Conservation (phyloP, 495 filamentous ascomycete species). For the Physcia stellaris region DNA sequence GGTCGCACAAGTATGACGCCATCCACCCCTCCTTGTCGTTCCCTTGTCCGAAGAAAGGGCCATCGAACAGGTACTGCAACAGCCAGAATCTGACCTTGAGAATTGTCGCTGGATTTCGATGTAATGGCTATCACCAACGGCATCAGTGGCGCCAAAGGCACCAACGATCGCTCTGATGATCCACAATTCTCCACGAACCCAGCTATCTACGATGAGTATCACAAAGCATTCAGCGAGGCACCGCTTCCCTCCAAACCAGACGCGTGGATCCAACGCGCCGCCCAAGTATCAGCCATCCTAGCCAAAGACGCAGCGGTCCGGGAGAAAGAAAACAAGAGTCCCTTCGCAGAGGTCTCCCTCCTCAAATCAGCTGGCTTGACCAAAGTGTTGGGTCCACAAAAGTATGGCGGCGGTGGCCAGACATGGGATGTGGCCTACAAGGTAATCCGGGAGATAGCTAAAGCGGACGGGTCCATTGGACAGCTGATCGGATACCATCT, state of each 20-base stretch:
- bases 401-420: constrained; percentile 44
- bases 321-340: constrained; percentile 42
- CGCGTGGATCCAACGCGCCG: constrained; percentile 37
- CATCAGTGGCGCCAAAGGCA: no score
- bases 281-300: constrained; percentile 38
- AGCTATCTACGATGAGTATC: constrained; percentile 32
- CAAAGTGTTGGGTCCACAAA: constrained; percentile 38
- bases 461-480: constrained; percentile 44
- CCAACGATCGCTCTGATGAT: no score
- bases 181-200: constrained; percentile 41
- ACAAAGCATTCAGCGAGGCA: constrained; percentile 28
- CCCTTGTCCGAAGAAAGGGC: no score
- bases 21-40: no score
- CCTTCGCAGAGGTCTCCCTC: constrained; percentile 38
- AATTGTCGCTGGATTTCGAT: no score
- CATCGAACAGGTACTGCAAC: no score
- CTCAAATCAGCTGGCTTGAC: constrained; percentile 43
- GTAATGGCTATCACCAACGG: no score
- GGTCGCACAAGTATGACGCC: no score
- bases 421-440: constrained; percentile 42
- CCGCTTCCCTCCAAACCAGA: constrained; percentile 26
- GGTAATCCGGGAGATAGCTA: constrained; percentile 43
- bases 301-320: constrained; percentile 35
- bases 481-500: constrained; percentile 50
- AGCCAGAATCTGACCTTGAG: no score